Evolutionary conservation across 1,284 basidiomycete species (phyloP).

Genomic region (Moesziomyces sp.): DNA sequence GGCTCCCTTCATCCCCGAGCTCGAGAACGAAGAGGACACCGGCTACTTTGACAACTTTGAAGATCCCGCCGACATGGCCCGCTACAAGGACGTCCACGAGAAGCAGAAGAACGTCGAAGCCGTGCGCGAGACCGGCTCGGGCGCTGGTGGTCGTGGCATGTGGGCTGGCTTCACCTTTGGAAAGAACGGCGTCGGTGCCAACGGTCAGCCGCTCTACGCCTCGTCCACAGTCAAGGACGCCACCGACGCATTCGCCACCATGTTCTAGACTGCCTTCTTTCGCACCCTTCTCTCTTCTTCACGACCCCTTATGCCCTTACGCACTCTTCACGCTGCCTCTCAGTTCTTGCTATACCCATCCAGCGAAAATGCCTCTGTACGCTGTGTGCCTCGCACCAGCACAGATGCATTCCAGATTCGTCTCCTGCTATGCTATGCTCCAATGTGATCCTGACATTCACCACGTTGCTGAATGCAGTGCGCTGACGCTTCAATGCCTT

Average conservation of each 20-base stretch:
- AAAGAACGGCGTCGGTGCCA: conserved; percentile 59
- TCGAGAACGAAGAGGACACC: conserved; percentile 91
- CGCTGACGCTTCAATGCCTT: too few relatives aligned
- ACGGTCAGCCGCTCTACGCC: conserved; percentile 32
- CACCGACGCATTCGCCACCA: conserved; percentile 56
- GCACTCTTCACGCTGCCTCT: neutral
- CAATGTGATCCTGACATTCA: neutral
- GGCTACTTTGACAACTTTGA: conserved; percentile 99
- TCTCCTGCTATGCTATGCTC: neutral
- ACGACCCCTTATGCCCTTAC: neutral
- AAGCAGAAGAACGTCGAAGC: conserved; percentile 92
- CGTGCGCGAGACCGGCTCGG: conserved; percentile 75
- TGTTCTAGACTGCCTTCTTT: conserved; percentile 41
- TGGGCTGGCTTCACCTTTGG: conserved; percentile 97
- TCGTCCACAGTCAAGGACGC: conserved; percentile 37
- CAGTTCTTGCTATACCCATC: neutral
- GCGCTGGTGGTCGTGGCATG: conserved; percentile 77
- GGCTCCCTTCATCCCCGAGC: conserved; percentile 94
- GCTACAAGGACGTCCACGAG: conserved; percentile 89
- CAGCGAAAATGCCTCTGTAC: neutral
- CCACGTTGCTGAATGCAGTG: too few relatives aligned
- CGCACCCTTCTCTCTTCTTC: neutral
- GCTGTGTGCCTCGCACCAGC: neutral
- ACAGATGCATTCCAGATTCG: neutral
- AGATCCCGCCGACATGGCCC: conserved; percentile 92